Evolutionary conservation across 176 grass and related monocot species (phyloP), one percentile per base, ranked within the genome.

Genomic region (Oryza glumipatula): DNA sequence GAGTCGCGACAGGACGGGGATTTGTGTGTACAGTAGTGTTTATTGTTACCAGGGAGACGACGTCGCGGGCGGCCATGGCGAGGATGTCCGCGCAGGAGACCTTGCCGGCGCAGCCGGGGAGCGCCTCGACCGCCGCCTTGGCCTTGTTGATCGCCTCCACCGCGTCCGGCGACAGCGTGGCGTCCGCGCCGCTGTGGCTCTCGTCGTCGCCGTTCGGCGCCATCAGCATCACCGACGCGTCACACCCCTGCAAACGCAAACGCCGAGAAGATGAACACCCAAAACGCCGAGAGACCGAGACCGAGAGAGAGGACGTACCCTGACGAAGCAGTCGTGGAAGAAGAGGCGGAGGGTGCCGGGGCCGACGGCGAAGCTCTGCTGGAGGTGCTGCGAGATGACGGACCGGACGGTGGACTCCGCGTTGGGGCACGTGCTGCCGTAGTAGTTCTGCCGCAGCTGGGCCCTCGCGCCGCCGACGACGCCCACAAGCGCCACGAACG

Each of bases 31-130:
- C 28, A 28, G 28, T 2, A 60, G 4, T 10, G 1, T 23, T 36
- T 36, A 36, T 49, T 24, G 7, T 86, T 77, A 96, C 94, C 83
- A 96, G 88, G 10, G 91, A 89, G 69, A 96, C 91, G 69, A 96
- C 94, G 89, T 96, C 94, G 58, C 94, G 89, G 3, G 94, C 91
- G 49, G 94, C 94, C 73, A 96, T 96, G 88, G 94, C 94, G 70
- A 96, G 86, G 84, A 96, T 96, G 81, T 96, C 94, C 15, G 94
- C 94, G 87, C 94, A 96, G 46, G 94, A 96, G 17, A 96, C 94
- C 86, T 93, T 96, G 83, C 89, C 80, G 56, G 88, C 68, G 70
- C 94, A 96, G 0, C 89, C 91, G 0, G 91, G 86, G 66, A 93
- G 82, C 47, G 91, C 89, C 85, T 96, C 94, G 4, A 96, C 83